Conservation (phyloP, 2,329 filamentous ascomycete genomes). For the Penicillium freii region DNA sequence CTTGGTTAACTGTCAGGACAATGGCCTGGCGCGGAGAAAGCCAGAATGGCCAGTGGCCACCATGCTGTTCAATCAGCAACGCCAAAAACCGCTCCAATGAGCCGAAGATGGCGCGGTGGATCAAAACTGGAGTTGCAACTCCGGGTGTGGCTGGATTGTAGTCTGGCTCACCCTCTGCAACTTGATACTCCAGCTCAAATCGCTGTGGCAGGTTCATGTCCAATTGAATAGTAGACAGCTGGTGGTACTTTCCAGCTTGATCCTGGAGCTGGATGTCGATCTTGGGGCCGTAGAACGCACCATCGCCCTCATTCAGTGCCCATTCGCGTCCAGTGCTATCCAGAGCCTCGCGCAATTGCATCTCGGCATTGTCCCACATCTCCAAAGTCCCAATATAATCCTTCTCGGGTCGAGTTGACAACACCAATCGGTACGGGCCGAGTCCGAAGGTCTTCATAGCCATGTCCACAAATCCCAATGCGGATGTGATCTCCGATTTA, state of each 20-base stretch:
- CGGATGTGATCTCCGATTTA: conserved; percentile 68
- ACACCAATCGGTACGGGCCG: conserved; percentile 69
- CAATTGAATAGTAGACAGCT: conserved; percentile 84
- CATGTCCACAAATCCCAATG: conserved; percentile 70
- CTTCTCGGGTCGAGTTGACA: conserved; percentile 75
- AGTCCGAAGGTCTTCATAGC: conserved; percentile 70
- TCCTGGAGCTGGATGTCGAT: conserved; percentile 83
- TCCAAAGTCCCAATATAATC: conserved; percentile 73
- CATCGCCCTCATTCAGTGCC: conserved; percentile 75
- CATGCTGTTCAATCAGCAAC: conserved; percentile 77
- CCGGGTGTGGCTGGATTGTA: conserved; percentile 50
- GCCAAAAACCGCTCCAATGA: conserved; percentile 84
- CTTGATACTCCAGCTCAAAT: conserved; percentile 73
- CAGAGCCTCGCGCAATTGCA: conserved; percentile 63
- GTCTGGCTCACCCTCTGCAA: conserved; percentile 43
- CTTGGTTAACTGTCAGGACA: conserved; percentile 67
- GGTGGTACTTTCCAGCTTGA: conserved; percentile 79
- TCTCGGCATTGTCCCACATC: conserved; percentile 68
- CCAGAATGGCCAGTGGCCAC: conserved; percentile 84
- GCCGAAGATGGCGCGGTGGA: conserved; percentile 81
- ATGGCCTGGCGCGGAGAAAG: conserved; percentile 75
- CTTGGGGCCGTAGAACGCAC: conserved; percentile 89
- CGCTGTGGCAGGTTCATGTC: conserved; percentile 86
- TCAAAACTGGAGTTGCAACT: conserved; percentile 69
- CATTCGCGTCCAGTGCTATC: conserved; percentile 65